Evolutionary conservation across 2,329 filamentous ascomycete species (phyloP), one percentile per base, ranked within the genome.

Genomic region (Monilinia vaccinii-corymbosi): DNA sequence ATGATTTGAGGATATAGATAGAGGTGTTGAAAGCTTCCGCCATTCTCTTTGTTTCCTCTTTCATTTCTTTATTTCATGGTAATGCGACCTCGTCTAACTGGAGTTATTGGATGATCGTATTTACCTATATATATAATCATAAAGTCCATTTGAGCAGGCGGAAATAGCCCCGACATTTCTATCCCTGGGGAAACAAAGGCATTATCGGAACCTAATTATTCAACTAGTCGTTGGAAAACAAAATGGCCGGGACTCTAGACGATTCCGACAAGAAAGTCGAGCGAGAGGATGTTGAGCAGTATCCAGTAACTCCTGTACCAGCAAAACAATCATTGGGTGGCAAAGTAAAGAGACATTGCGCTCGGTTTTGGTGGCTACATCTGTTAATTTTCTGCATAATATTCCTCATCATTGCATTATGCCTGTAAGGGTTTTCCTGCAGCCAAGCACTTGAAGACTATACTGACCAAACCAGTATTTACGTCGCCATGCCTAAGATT

Each of bases 401-500:
- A 31, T 73, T 81, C 31, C 71, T 86, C 47, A 74, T 84, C 23
- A 71, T 85, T 55, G 70, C 79, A 2, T 70, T 86, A 38, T 81
- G 80, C 42, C 71, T 86, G 81, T 83, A 76, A 74, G 79, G 74
- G 34, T 18, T 31, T 25, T 18, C 44, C 14, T 21, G 31, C 9
- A 36, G 34, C 56, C 56, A 47, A 28, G 18, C 31, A 6, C 42
- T 23, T 45, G 31, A 53, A 42, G 9, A 53, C 9, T 36, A 10
- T 38, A 28, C 46, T 59, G 16, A 59, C 31, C 46, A 47, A 18
- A 40, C 32, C 64, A 81, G 80, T 44, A 75, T 84, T 50, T 85
- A 78, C 66, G 82, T 85, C 56, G 82, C 71, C 3, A 81, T 84
- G 66, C 82, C 82, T 21, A 76, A 78, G 36, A 81, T 81, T 60